phyloP scores from a whole-genome alignment of 441 rosid genomes.

The Adansonia grandidieri region DNA sequence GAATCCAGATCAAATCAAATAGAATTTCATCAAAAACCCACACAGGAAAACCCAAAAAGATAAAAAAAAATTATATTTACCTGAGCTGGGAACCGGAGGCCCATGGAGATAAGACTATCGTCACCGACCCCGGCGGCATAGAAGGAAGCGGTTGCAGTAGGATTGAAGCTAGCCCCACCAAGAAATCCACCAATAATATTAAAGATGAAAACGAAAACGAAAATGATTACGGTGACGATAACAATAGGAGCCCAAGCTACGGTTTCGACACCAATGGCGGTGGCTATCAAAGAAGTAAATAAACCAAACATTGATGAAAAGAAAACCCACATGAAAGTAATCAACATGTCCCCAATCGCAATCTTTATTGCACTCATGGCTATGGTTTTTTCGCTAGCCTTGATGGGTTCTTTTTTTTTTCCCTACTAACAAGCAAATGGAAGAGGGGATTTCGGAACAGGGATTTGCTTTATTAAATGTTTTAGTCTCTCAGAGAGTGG shows the following conservation, averaged over 20 bases:
- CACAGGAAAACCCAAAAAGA: not conserved
- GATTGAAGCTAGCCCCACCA: constrained; percentile 95
- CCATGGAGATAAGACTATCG: constrained; percentile 81
- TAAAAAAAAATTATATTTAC: constrained; percentile 31
- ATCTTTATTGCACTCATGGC: constrained; percentile 70
- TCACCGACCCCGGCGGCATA: constrained; percentile 78
- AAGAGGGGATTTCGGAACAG: not conserved
- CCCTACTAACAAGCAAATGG: not conserved
- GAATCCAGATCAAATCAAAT: not conserved
- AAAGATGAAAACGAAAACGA: constrained; percentile 62
- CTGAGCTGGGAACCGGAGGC: constrained; percentile 92
- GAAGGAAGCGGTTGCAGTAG: constrained; percentile 78
- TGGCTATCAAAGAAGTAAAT: constrained; percentile 55
- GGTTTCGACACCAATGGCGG: constrained; percentile 53
- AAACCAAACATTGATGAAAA: constrained; percentile 73
- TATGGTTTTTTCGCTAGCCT: not conserved
- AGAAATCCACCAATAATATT: constrained; percentile 53
- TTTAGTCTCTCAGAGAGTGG: not conserved
- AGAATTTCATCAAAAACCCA: not conserved
- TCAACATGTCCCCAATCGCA: constrained; percentile 65
- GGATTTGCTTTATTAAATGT: not conserved
- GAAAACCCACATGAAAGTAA: constrained; percentile 81
- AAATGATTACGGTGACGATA: constrained; percentile 58
- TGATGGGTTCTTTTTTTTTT: not conserved
- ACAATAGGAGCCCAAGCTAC: constrained; percentile 53